Evolutionary conservation across 2,329 filamentous ascomycete species (phyloP), one percentile per base, ranked within the genome.

Genomic region (Paramyrothecium sp.): DNA sequence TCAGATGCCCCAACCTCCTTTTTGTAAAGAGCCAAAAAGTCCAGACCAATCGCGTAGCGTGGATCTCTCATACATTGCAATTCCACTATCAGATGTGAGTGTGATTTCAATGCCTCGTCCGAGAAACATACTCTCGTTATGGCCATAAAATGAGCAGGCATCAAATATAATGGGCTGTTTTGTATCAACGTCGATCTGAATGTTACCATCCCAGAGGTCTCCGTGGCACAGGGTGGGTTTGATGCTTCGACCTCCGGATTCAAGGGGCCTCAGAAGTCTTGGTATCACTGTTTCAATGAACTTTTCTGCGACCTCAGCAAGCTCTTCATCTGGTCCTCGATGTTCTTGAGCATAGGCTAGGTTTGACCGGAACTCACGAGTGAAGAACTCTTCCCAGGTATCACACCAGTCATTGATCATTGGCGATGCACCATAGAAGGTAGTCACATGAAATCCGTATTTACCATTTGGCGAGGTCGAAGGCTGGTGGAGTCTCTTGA

Each of bases 381-480:
- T 41, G 20, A 53, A 53, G 26, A 20, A 53, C 3, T 38, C 30
- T 20, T 53, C 26, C 51, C 51, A 53, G 26, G 7, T 53, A 20
- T 53, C 51, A 11, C 30, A 38, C 51, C 51, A 53, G 10, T 41
- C 30, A 10, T 38, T 53, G 51, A 20, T n/a, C 30, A 41, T 7
- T 11, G 51, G 51, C 12, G 21, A 16, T 4, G 12, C 7, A n/a
- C 51, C 51, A 33, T 12, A 11, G 30, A 41, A 53, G 11, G 51
- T 53, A 26, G 51, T 34, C 5, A 53, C 26, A 53, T 53, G 51
- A 19, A 53, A 53, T 5, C 51, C 51, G 21, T 38, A 53, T 16
- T 53, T 53, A 3, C 51, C 51, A 8, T 5, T 53, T 21, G 51
- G 51, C 11, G 50, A 52, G 5, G 30, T 52, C 34, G 22, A 21